phyloP scores from a whole-genome alignment of 1,139 yeast species.

The Blastobotrys persicus region DNA sequence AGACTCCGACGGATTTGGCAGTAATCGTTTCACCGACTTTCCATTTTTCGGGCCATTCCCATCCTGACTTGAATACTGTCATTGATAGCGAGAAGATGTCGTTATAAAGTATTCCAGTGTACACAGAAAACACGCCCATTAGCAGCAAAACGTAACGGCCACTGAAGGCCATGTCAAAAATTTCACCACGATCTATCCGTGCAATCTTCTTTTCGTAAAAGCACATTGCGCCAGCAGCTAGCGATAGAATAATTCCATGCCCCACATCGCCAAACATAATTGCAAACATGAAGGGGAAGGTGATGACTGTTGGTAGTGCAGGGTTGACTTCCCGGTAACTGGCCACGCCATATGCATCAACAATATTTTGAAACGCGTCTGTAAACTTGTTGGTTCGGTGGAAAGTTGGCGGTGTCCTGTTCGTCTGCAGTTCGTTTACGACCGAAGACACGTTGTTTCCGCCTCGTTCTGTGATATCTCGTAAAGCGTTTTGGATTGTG shows the following conservation, averaged over 20 bases:
- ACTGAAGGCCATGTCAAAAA: slow-evolving; percentile 90
- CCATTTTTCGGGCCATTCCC: slow-evolving; percentile 84
- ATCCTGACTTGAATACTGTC: slow-evolving; percentile 81
- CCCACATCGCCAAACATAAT: slow-evolving; percentile 99
- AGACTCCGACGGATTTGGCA: slow-evolving; percentile 65
- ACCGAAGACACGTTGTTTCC: slow-evolving; percentile 68
- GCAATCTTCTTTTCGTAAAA: slow-evolving; percentile 64
- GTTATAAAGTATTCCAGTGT: slow-evolving; percentile 89
- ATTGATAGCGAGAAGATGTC: slow-evolving; percentile 89
- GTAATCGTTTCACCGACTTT: slow-evolving; percentile 58
- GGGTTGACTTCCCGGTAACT: slow-evolving; percentile 95
- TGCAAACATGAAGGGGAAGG: slow-evolving; percentile 98
- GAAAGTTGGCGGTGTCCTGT: slow-evolving; percentile 87
- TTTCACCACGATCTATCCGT: slow-evolving; percentile 78
- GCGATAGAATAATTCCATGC: slow-evolving; percentile 77
- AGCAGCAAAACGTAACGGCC: slow-evolving; percentile 87
- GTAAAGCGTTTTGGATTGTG: slow-evolving; percentile 46
- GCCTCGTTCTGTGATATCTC: slow-evolving; percentile 56
- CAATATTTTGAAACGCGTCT: slow-evolving; percentile 83
- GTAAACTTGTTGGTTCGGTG: slow-evolving; percentile 92
- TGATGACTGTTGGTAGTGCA: slow-evolving; percentile 88
- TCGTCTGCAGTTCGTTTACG: slow-evolving; percentile 75
- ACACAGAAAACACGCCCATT: slow-evolving; percentile 92
- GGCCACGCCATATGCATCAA: slow-evolving; percentile 94
- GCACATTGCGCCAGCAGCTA: slow-evolving; percentile 71